Evolutionary conservation across 2,329 filamentous ascomycete genomes (phyloP).

Genomic region (Tolypocladium album): DNA sequence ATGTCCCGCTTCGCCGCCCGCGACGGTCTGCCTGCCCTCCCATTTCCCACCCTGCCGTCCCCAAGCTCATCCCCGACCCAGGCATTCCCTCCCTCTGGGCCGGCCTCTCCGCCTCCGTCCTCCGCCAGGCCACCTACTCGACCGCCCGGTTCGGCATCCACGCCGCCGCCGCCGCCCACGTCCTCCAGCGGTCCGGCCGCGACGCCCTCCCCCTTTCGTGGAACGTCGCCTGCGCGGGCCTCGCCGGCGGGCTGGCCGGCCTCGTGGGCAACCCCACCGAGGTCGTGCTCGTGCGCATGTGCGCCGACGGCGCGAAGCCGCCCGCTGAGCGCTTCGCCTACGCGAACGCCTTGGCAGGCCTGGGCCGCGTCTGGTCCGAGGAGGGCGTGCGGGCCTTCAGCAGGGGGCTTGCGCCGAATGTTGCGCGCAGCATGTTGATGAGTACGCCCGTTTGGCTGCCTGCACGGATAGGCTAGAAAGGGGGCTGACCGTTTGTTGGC

Average conservation of each 20-base stretch:
- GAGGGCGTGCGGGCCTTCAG: constrained; percentile 27
- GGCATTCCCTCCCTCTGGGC: not conserved
- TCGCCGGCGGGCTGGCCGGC: not conserved
- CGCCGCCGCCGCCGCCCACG: not conserved
- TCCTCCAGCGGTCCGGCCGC: constrained; percentile 11
- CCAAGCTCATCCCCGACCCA: constrained; percentile 12
- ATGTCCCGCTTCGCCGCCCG: constrained; percentile 25
- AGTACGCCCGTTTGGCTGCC: not conserved
- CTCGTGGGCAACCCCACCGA: constrained; percentile 32
- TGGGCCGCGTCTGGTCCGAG: constrained; percentile 21
- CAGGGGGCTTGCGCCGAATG: constrained; percentile 27
- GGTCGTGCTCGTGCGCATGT: constrained; percentile 33
- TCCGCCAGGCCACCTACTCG: not conserved
- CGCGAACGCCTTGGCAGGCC: constrained; percentile 23
- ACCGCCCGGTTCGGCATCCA: not conserved
- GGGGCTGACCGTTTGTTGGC: not conserved
- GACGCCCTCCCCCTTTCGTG: constrained; percentile 17
- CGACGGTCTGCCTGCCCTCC: constrained; percentile 20
- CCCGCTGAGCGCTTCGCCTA: constrained; percentile 24
- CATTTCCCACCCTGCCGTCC: not conserved
- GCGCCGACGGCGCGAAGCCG: constrained; percentile 30
- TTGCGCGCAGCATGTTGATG: constrained; percentile 15
- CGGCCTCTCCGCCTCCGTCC: not conserved
- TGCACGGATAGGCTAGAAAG: not conserved
- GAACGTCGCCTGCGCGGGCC: not conserved